A percentile compares a stretch with the other conserved stretches of the same genome.
phyloP scores from a whole-genome alignment of 257 asterid genomes.

The Solanum lycopersicoides region DNA sequence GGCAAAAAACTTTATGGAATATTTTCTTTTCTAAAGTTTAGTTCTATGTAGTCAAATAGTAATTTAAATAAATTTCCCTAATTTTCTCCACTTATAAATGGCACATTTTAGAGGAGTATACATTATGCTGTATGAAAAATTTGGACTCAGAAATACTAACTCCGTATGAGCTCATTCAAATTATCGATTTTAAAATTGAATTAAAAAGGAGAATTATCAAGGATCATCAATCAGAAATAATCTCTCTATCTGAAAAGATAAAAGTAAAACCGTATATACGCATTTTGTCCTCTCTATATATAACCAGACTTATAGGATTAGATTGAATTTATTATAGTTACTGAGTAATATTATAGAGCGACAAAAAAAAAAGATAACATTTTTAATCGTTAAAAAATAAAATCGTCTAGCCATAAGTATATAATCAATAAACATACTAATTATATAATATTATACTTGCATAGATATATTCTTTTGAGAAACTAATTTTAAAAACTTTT shows the following conservation, averaged over 20 bases:
- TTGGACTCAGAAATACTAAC: background rate
- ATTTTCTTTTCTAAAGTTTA: background rate
- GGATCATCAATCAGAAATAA: background rate
- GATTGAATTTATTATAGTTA: background rate
- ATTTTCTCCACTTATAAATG: background rate
- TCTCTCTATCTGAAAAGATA: background rate
- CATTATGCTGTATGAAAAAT: background rate
- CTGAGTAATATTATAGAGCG: background rate
- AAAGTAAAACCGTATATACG: too few relatives aligned
- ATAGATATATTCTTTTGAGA: too few relatives aligned
- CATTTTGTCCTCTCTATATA: background rate
- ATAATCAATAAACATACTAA: background rate
- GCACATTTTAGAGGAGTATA: background rate
- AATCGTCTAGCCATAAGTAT: background rate
- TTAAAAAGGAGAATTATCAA: background rate
- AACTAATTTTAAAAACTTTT: too few relatives aligned
- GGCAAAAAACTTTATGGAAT: background rate
- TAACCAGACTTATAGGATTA: background rate
- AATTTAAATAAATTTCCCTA: background rate
- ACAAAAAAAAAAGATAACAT: background rate
- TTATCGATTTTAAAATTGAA: background rate
- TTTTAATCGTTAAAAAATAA: background rate
- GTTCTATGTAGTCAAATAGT: background rate
- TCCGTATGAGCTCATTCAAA: background rate
- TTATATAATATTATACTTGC: background rate